Conservation (phyloP, 2,329 filamentous ascomycete species). For the Cercospora sp. region DNA sequence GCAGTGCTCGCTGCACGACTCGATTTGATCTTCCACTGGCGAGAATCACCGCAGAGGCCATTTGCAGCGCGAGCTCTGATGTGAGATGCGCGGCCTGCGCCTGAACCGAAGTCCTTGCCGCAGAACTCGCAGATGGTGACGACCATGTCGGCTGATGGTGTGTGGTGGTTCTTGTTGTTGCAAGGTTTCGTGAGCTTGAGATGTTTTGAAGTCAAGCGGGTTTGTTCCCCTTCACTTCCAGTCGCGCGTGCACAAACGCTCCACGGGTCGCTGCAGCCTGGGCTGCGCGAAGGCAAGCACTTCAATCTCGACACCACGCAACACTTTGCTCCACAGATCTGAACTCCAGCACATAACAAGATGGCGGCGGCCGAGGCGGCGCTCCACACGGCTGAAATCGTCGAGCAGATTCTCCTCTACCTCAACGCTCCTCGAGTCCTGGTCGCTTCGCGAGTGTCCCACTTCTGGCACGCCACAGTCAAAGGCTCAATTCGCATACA, state of each 20-base stretch:
- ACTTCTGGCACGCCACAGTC: background rate
- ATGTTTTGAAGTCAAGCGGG: background rate
- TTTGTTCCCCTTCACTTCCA: background rate
- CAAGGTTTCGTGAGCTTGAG: background rate
- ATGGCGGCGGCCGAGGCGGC: background rate
- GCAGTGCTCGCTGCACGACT: background rate
- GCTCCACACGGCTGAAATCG: constrained; percentile 8
- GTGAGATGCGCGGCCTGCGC: constrained; percentile 7
- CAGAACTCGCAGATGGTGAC: constrained; percentile 1
- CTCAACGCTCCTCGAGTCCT: background rate
- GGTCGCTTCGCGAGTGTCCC: background rate
- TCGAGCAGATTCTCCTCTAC: constrained; percentile 10
- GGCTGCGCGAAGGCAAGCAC: background rate
- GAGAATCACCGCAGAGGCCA: constrained; percentile 6
- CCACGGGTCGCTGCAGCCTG: background rate
- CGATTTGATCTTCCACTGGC: background rate
- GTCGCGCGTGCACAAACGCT: background rate
- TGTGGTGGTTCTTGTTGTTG: background rate
- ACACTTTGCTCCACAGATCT: no score
- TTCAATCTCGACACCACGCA: background rate
- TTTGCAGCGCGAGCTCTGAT: constrained; percentile 4
- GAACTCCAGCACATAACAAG: background rate
- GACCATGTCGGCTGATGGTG: background rate
- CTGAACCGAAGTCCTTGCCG: background rate
- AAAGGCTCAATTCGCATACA: no score